Evolutionary conservation across 805 yeast genomes (phyloP), one percentile per base, ranked within the genome.

Genomic region (Saccharomycopsis guyanensis): DNA sequence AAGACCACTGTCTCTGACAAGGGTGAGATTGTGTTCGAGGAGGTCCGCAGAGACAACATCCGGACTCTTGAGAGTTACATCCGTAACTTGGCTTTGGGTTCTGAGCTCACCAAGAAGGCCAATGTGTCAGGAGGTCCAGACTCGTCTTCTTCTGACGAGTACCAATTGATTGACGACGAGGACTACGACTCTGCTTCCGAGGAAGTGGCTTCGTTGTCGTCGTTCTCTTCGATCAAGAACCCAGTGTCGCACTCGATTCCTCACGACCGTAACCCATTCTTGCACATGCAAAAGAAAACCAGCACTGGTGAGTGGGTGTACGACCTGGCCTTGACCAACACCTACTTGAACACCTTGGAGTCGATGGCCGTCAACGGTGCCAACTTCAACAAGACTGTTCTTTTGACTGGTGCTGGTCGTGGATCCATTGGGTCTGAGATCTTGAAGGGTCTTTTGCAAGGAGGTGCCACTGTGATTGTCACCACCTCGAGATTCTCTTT

Each of bases 361-460:
- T 75, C 76, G 53, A 96, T 94, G 64, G 97, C 98, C 31, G 78
- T 86, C 54, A 93, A 89, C 58, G 98, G 98, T 71, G 76, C 88
- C 47, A 77, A 96, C 34, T 93, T 81, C 73, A 86, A 80, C 64
- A 93, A 88, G 68, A 80, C 81, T 56, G 96, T 89, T 43, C 76
- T 93, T 59, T 73, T 93, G 55, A 93, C 98, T 41, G 98, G 98
- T 74, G 97, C 97, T 43, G 98, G 98, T 73, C 89, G 86, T 41
- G 98, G 97, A 46, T 93, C 98, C 43, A 93, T 93, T 61, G 98
- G 97, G 71, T 96, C 96, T 52, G 96, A 93, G 68, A 78, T 93
- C 56, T 74, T 93, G 63, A 94, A 86, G 71, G 98, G 98, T 55
- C 73, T 93, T 62, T 73, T 93, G 47, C 80, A 91, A 61, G 98